phyloP scores from a whole-genome alignment of 164 flowering plant species.

The Sedum album region DNA sequence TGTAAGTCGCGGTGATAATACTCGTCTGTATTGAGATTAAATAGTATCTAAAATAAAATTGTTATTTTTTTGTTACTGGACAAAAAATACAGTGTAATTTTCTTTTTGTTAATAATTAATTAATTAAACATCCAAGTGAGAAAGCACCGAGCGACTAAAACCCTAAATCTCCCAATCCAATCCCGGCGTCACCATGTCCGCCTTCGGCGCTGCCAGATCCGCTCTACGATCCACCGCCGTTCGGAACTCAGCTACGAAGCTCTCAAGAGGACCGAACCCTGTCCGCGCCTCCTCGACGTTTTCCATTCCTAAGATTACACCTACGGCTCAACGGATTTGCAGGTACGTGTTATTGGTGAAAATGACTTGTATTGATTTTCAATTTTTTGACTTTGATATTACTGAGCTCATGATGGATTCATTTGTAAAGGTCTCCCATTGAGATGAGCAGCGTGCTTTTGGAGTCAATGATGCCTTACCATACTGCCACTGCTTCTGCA shows the following conservation, averaged over 20 bases:
- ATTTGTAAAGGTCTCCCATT: conserved; percentile 45
- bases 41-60: too few relatives aligned
- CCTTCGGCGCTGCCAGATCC: conserved; percentile 43
- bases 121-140: too few relatives aligned
- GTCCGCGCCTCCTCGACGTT: conserved; percentile 28
- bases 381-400: too few relatives aligned
- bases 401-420: too few relatives aligned
- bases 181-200: not conserved
- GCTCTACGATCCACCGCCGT: conserved; percentile 37
- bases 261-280: conserved; percentile 24
- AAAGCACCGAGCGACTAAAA: too few relatives aligned
- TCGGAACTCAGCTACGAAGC: conserved; percentile 26
- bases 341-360: not conserved
- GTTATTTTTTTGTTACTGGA: too few relatives aligned
- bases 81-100: too few relatives aligned
- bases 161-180: too few relatives aligned
- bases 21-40: too few relatives aligned
- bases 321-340: conserved; percentile 25
- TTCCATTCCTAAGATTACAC: conserved; percentile 33
- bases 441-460: conserved; percentile 54
- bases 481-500: conserved; percentile 72
- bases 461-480: conserved; percentile 69
- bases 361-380: not conserved
- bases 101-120: too few relatives aligned
- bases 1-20: too few relatives aligned